Conservation (phyloP, 2,329 filamentous ascomycete species). For the Rhynchosporium secalis region DNA sequence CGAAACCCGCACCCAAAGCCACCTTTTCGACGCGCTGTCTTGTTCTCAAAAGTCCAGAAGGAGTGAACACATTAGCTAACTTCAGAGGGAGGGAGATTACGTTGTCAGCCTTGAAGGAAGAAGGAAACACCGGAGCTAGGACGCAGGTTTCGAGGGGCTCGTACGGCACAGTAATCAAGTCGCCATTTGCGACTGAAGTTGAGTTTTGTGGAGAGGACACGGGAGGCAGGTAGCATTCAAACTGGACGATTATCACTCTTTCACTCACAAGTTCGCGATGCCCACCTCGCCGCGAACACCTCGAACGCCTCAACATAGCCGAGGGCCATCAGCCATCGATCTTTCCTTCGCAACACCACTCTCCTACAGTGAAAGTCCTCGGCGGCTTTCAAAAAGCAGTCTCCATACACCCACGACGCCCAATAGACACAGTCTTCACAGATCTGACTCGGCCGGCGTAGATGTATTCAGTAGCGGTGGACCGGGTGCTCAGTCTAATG, state of each 20-base stretch:
- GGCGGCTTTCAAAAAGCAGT: conserved; percentile 38
- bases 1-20: neutral
- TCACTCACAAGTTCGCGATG: conserved; percentile 41
- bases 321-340: conserved; percentile 57
- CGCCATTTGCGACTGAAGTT: conserved; percentile 9
- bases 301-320: conserved; percentile 59
- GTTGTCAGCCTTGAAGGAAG: neutral
- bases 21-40: conserved; percentile 1
- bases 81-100: neutral
- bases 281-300: conserved; percentile 43
- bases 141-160: conserved; percentile 5
- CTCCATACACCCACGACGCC: conserved; percentile 18
- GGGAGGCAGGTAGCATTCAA: conserved; percentile 3
- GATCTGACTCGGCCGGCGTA: conserved; percentile 34
- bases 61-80: neutral
- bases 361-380: conserved; percentile 30
- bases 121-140: neutral
- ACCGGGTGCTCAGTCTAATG: conserved; percentile 48
- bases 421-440: conserved; percentile 20
- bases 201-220: conserved; percentile 10
- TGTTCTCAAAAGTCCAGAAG: neutral
- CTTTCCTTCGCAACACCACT: conserved; percentile 39
- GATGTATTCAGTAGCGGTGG: conserved; percentile 42
- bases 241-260: conserved; percentile 21
- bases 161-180: neutral